Evolutionary conservation across 225 moss, liverwort and hornwort species (phyloP), one percentile per base, ranked within the genome.

Genomic region (Bryum argenteum): DNA sequence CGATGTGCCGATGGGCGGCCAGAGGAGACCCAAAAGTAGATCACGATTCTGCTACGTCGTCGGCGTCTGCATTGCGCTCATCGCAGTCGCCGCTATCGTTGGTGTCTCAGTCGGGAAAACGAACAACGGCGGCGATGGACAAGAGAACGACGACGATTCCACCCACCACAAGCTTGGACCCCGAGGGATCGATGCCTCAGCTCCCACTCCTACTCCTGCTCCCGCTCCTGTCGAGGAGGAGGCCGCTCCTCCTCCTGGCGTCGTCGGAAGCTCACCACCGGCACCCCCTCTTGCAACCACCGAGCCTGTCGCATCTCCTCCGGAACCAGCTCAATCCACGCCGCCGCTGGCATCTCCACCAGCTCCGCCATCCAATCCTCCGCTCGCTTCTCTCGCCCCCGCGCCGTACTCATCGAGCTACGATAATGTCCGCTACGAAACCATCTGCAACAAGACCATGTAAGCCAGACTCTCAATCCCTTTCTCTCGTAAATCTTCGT

Each of bases 381-480:
- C 77, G 11, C 4, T 41, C 14, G 58, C 73, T 26, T 71, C 71
- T 12, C 37, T 58, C 52, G 82, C 79, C 24, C 79, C 82, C 70
- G 63, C 67, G 5, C 50, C 81, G 0, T 70, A 26, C 47, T 61
- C 38, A 6, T 14, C 40, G 8, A 44, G 66, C 50, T 83, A 69
- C 61, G 50, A 66, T 13, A 33, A 22, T 20, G 20, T 64, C 51
- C 53, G 19, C 17, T 82, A 74, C 66, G 50, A 79, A 55, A 26
- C 47, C 54, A 67, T 87, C 72, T 87, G 87, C 78, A 66, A 81
- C 28, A 48, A 54, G 26, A 78, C 87, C 59, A 53, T 28, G 87
- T 87, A 73, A 38, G 81, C n/a, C 10, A 12, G 3, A 1, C 40
- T 41, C 26, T 22, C 54, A 14, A 45, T 53, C 13, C 55, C 51